Conservation (phyloP, 2,329 filamentous ascomycete genomes). For the Pezicula carpinea region DNA sequence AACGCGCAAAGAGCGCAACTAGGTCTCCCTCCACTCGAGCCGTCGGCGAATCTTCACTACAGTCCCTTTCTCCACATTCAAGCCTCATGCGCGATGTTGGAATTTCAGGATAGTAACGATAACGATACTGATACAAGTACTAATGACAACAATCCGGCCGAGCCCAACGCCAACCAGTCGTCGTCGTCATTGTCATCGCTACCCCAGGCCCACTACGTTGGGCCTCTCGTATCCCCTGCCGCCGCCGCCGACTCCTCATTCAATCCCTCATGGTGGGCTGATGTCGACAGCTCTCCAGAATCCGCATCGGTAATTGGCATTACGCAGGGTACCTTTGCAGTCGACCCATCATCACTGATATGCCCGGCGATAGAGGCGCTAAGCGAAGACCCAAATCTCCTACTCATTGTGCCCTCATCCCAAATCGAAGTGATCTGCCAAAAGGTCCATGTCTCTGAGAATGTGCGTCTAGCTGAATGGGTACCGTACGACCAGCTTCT, state of each 20-base stretch:
- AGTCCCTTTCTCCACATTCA: neutral
- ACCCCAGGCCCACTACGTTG: conserved; percentile 24
- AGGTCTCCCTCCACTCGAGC: neutral
- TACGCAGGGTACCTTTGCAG: conserved; percentile 35
- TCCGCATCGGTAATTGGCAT: conserved; percentile 30
- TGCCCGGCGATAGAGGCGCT: conserved; percentile 34
- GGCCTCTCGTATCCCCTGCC: conserved; percentile 23
- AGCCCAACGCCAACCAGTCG: neutral
- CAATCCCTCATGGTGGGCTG: conserved; percentile 29
- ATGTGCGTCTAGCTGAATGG: neutral
- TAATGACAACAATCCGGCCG: too few relatives aligned
- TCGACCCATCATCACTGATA: conserved; percentile 33
- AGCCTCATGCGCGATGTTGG: neutral
- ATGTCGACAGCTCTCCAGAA: conserved; percentile 29
- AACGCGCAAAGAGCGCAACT: neutral
- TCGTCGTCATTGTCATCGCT: neutral
- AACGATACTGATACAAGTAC: too few relatives aligned
- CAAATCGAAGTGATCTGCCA: neutral
- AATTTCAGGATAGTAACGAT: neutral
- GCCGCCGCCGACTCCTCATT: too few relatives aligned
- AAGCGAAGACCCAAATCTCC: conserved; percentile 19
- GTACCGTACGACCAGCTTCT: neutral
- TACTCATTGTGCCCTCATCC: conserved; percentile 32
- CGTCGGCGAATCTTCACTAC: neutral
- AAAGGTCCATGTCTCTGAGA: neutral